Base-by-base conservation (phyloP, 2,329 filamentous ascomycete species). In the Aspergillus quadrilineatus region DNA sequence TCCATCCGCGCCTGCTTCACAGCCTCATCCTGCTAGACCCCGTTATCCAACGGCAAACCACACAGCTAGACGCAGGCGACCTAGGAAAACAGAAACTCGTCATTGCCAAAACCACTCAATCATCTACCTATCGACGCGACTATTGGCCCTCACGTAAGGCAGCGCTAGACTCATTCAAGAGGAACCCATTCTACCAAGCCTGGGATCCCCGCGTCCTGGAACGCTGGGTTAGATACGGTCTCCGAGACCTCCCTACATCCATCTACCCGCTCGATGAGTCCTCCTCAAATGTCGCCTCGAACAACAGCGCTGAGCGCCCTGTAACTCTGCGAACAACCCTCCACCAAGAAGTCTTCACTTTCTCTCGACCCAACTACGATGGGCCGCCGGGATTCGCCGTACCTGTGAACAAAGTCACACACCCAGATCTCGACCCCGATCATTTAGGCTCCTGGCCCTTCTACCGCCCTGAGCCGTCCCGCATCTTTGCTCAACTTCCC, bases 151-250 rank as follows among this genome's bases (percentile, higher is more conserved):
- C 88, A 0, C 84, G 88, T 8, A 76, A 79, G 48, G 88, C 80
- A 2, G 93, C 93, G 17, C 81, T 80, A 52, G 82, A 81, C 10
- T 76, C 84, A 9, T 92, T 96, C 75, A 75, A 77, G 50, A 82
- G 82, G 53, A 89, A 81, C 66, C 83, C 83, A 43, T 96, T 96
- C 76, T 97, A 96, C 75, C 80, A 85, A 61, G 65, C 82, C 9
- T 97, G 93, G 93, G 90, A 97, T 66, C 79, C 83, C 1, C 82
- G 92, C 45, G 92, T 92, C 0, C 79, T 97, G 0, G 85, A 92
- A 9, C 79, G 81, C 32, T 93, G 89, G 87, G 74, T 92, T 44
- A 64, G 83, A 56, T 80, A 89, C 67, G 92, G 92, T 10, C 76
- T 97, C n/a, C 83, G 89, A n/a, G 81, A 88, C 14, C 78, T 87